phyloP scores from a whole-genome alignment of 2,329 filamentous ascomycete species.

The Fusarium circinatum region DNA sequence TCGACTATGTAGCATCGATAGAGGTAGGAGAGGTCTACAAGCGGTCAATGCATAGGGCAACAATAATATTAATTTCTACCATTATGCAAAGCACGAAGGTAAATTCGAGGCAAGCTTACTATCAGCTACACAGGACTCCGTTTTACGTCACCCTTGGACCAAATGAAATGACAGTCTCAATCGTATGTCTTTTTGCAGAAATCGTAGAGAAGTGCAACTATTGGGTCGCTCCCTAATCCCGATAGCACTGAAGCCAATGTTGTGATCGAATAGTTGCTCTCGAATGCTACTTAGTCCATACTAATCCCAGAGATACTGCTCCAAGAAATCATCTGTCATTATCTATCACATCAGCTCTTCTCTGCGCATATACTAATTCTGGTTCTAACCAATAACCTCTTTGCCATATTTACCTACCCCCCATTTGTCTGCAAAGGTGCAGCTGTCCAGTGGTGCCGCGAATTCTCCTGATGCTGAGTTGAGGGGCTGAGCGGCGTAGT shows the following conservation, averaged over 20 bases:
- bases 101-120: rapidly evolving
- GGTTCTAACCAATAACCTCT: too few relatives aligned
- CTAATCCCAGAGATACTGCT: not conserved
- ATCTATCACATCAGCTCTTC: too few relatives aligned
- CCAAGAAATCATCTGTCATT: not conserved
- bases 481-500: not conserved
- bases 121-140: rapidly evolving
- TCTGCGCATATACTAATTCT: too few relatives aligned
- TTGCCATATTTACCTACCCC: not conserved
- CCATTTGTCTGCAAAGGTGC: not conserved
- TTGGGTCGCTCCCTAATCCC: too few relatives aligned
- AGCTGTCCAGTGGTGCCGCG: not conserved
- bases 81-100: rapidly evolving
- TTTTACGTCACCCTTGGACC: rapidly evolving
- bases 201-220: too few relatives aligned
- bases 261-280: not conserved
- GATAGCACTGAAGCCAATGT: not conserved
- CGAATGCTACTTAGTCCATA: not conserved
- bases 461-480: not conserved
- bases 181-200: too few relatives aligned
- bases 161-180: too few relatives aligned
- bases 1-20: rapidly evolving
- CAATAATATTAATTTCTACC: not conserved
- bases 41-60: not conserved
- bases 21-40: rapidly evolving